Evolutionary conservation across 257 asterid genomes (phyloP).

Genomic region (Gentiana dahurica): DNA sequence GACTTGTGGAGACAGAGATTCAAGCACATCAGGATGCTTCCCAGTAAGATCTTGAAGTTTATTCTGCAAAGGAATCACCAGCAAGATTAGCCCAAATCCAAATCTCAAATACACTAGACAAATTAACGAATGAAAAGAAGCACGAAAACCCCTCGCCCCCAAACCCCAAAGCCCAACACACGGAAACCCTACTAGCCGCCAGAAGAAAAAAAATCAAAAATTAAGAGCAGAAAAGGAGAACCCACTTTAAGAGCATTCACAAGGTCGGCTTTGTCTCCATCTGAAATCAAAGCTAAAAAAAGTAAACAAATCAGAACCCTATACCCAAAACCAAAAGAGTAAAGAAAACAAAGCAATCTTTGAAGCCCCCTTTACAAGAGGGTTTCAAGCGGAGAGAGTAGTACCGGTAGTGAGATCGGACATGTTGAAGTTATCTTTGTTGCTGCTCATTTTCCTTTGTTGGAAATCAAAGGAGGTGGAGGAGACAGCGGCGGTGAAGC

Average conservation of each 20-base stretch:
- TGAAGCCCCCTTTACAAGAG: too few species aligned
- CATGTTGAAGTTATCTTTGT: conserved; percentile 23
- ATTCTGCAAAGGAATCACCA: conserved; percentile 16
- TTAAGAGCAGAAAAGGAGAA: background rate
- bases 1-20: conserved; percentile 15
- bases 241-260: conserved; percentile 69
- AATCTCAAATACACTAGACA: background rate
- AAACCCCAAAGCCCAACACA: too few species aligned
- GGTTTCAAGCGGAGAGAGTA: background rate
- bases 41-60: conserved; percentile 30
- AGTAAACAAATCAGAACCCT: conserved; percentile 4
- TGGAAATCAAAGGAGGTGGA: background rate
- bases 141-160: too few species aligned
- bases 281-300: conserved; percentile 49
- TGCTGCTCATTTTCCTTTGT: conserved; percentile 20
- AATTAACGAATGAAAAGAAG: too few species aligned
- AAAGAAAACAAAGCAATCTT: background rate
- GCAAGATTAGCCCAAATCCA: background rate
- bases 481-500: background rate
- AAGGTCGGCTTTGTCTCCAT: conserved; percentile 45
- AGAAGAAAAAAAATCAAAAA: too few species aligned
- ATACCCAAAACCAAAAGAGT: background rate
- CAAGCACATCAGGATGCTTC: conserved; percentile 24
- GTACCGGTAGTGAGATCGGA: conserved; percentile 35
- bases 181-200: background rate